Evolutionary conservation across 306 rosid species (phyloP).

Genomic region (Glycine soja): DNA sequence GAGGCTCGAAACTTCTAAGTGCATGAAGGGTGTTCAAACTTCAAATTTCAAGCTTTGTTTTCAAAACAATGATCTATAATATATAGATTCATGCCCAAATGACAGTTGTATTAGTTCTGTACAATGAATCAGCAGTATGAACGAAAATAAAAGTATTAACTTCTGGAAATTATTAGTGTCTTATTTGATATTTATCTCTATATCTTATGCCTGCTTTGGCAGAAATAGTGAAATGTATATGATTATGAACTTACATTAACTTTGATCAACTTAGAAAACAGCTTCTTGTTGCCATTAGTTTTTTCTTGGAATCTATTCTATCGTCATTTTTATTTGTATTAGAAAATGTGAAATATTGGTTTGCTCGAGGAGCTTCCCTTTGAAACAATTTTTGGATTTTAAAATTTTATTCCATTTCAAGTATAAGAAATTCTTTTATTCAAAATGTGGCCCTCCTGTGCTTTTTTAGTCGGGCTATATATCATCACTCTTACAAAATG

Average conservation of each 20-base stretch:
- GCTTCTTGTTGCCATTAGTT: too few species aligned
- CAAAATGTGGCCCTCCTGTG: too few species aligned
- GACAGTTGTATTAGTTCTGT: constrained; percentile 19
- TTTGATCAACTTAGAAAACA: neutral
- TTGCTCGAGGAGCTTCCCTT: too few species aligned
- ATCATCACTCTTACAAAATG: too few species aligned
- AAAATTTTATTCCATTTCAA: too few species aligned
- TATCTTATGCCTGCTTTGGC: constrained; percentile 16
- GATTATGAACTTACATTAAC: neutral
- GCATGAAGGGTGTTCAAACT: constrained; percentile 21
- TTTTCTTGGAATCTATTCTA: too few species aligned
- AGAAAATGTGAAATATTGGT: too few species aligned
- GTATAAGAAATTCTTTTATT: too few species aligned
- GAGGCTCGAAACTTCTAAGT: constrained; percentile 36
- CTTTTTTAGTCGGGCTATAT: too few species aligned
- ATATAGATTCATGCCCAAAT: constrained; percentile 16
- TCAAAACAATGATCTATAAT: constrained; percentile 16
- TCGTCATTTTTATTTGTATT: too few species aligned
- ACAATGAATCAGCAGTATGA: constrained; percentile 3
- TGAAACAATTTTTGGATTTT: too few species aligned
- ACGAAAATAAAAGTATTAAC: constrained; percentile 13
- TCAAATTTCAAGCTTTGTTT: constrained; percentile 33
- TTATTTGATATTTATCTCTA: neutral
- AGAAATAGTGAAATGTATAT: neutral
- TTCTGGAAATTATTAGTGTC: constrained; percentile 9